Evolutionary conservation across 1,139 yeast genomes (phyloP).

Genomic region (Taphrina confusa): DNA sequence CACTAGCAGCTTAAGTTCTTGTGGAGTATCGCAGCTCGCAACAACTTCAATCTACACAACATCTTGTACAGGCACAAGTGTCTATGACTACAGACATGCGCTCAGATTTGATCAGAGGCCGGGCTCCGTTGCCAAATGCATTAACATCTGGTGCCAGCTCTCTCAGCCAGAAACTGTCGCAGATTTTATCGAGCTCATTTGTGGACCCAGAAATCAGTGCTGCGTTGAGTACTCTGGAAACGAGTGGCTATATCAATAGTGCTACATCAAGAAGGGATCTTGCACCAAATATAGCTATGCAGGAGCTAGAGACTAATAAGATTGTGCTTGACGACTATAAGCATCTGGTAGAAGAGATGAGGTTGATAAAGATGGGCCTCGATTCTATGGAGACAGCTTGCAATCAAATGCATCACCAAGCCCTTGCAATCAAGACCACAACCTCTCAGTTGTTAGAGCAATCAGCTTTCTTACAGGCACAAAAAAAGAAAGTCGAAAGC

Average conservation of each 20-base stretch:
- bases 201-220: slow-evolving; percentile 47
- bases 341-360: slow-evolving; percentile 39
- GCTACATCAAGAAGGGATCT: slow-evolving; percentile 56
- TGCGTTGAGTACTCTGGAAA: slow-evolving; percentile 46
- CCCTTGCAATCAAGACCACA: slow-evolving; percentile 43
- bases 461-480: slow-evolving; percentile 47
- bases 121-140: slow-evolving; percentile 18
- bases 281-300: slow-evolving; percentile 70
- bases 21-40: no score
- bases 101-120: background rate
- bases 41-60: no score
- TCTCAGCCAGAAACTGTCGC: slow-evolving; percentile 34
- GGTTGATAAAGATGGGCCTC: background rate
- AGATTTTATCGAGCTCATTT: slow-evolving; percentile 47
- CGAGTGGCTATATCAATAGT: slow-evolving; percentile 43
- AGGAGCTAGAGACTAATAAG: slow-evolving; percentile 64
- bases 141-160: slow-evolving; percentile 18
- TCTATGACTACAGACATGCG: no score
- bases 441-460: slow-evolving; percentile 49
- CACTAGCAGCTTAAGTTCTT: no score
- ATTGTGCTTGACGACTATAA: slow-evolving; percentile 62
- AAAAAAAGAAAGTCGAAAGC: slow-evolving; percentile 39
- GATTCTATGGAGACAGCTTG: background rate
- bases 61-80: no score
- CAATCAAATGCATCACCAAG: slow-evolving; percentile 35